A percentile compares a stretch with the other conserved stretches of the same genome.
phyloP scores from a whole-genome alignment of 208 protist genomes.

The Perkinsela sp. region DNA sequence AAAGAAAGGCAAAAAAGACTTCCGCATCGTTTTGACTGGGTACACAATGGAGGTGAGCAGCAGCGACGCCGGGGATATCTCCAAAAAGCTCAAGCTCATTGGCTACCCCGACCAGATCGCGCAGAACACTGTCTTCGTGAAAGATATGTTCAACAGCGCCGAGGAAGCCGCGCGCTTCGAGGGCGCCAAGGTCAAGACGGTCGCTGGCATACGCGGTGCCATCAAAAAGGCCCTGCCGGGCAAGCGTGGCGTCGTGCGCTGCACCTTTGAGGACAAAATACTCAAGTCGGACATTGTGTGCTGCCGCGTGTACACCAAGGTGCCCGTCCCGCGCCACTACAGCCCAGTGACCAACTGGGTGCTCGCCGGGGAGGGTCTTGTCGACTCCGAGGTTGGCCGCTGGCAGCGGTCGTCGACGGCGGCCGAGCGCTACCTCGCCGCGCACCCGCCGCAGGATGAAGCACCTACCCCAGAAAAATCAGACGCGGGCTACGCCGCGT shows the following conservation, averaged over 20 bases:
- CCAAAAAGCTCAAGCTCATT: constrained; percentile 98
- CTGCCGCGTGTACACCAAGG: constrained; percentile 84
- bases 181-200: constrained; percentile 86
- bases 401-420: constrained; percentile 54
- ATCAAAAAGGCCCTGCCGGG: constrained; percentile 86
- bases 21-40: constrained; percentile 78
- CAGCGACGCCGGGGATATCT: constrained; percentile 35
- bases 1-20: constrained; percentile 13
- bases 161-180: constrained; percentile 89
- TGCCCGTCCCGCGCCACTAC: constrained; percentile 79
- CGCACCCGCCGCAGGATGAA: constrained; percentile 15
- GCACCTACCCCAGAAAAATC: constrained; percentile 37
- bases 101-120: constrained; percentile 80
- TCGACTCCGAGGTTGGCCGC: constrained; percentile 3
- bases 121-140: constrained; percentile 94
- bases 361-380: neutral
- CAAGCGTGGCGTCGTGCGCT: constrained; percentile 71
- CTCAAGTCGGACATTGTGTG: constrained; percentile 93
- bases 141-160: constrained; percentile 75
- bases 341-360: constrained; percentile 72
- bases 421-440: constrained; percentile 42
- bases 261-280: constrained; percentile 98
- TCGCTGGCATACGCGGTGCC: constrained; percentile 89
- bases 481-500: constrained; percentile 46
- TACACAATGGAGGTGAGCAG: constrained; percentile 84